Base-by-base conservation (phyloP, 129 eudicot genomes). In the Tanacetum coccineum region DNA sequence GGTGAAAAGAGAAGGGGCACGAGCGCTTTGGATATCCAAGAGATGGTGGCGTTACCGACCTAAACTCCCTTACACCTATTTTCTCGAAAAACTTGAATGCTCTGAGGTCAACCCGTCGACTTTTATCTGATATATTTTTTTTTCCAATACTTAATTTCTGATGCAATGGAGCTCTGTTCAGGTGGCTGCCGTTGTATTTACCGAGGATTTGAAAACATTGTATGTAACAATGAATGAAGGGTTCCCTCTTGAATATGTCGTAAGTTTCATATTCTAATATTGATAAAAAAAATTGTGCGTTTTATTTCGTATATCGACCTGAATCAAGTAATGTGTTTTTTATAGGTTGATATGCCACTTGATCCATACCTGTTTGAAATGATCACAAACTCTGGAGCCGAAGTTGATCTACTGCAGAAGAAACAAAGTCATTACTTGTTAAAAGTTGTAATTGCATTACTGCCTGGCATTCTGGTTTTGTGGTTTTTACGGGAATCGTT, bases 41-140 rank as follows among this genome's bases (percentile, higher is more conserved):
- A 85, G 98, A 80, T 92, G 98, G 98, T 92, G 98, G 98, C 87
- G 95, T 49, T 92, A 92, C 81, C 91, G 98, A 62, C 98, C 98
- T 25, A 92, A 92, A 84, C 89, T 92, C 28, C 98, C 98, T 36
- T 92, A 92, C 69, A 92, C 95, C 56, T 92, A 92, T 81, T 88
- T 92, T 78, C 95, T 92, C 79, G 91, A 92, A 62, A 92, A 92
- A 74, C 96, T 92, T 64, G 83, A 92, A 78, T 68, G 74, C 63
- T 86, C 96, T 12, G 98, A 92, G 95, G 98, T 91, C 65, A 73
- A 67, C 30, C 12, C 72, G 67, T 28, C 42, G 60, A 30, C 36
- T 45, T 45, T 25, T 67, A 48, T 64, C 21, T 56, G 15, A 25
- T 1, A 50, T 7, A 11, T 0, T 1, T 13, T 28, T 57, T 0